Evolutionary conservation across 352 stramenopile genomes (phyloP), one percentile per base, ranked within the genome.

Genomic region (Halophytophthora polymorphica): DNA sequence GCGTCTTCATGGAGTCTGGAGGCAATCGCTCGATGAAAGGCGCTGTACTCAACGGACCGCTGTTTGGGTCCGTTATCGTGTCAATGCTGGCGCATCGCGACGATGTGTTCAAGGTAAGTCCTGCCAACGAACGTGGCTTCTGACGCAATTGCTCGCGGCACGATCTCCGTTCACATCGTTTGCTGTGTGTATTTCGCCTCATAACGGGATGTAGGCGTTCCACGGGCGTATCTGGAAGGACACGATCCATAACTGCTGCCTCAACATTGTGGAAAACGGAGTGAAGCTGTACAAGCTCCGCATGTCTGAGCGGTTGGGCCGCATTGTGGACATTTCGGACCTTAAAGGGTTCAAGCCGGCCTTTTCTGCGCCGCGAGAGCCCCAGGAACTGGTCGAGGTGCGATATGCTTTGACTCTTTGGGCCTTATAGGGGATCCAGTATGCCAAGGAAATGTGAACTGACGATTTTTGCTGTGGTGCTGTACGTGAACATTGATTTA

Each of bases 221-320:
- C 66, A 61, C 2, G 75, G 79, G 0, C 64, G 66, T 19, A 71
- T 90, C 36, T 92, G 82, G 79, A 84, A 87, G 49, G 77, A 90
- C 10, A 80, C 73, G 22, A 86, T 92, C 47, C 71, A 88, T 53
- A 88, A 90, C 31, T 92, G 82, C 52, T 92, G 82, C 38, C 65
- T 89, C 18, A 89, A 86, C 50, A 75, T 90, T 44, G 77, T 92
- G 19, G 77, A 90, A 54, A 88, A 81, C 1, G 82, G 59, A 12
- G 74, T 88, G 52, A 90, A 92, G 51, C 37, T 90, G 29, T 92
- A 92, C 66, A 92, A 90, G 43, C 64, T 79, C 15, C 64, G 69
- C 2, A 90, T 92, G 82, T 77, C 66, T 0, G 69, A 90, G 50
- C 73, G 78, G 35, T 56, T 92, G 18, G 64, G 60, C 17, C 71